Evolutionary conservation across 2,329 filamentous ascomycete genomes (phyloP), one percentile per base, ranked within the genome.

Genomic region (Alternaria panax): DNA sequence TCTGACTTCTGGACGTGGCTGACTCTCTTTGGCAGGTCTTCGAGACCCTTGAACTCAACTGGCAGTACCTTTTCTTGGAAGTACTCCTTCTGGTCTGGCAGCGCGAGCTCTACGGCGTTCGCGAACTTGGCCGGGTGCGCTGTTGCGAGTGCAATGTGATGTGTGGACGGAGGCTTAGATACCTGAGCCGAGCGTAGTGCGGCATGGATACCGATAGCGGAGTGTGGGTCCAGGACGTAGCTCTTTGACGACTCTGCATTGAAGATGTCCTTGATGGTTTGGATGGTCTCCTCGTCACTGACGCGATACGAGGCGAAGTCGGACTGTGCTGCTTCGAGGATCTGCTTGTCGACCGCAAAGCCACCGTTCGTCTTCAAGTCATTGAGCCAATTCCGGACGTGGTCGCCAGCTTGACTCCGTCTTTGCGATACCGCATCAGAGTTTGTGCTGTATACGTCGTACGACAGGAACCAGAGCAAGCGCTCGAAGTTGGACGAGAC

Each of bases 401-500:
- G 90, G 74, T 92, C 88, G 3, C 92, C 90, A 8, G 85, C 85
- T 54, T 81, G 78, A 69, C 82, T 80, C 63, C 83, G 78, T 52
- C 80, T 77, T 60, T 82, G 77, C 7, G 81, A 79, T 6, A 80
- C 75, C 14, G 74, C 68, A 22, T 73, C 69, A 18, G 79, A 78
- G 54, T 78, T 78, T 34, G 75, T 71, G 68, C 69, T 76, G 64
- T 76, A 77, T 4, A 77, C 75, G 34, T 75, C 69, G 80, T 92
- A 92, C 2, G 92, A 90, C 27, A 98, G 83, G 83, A 92, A 97
- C 94, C 94, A 98, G 11, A 99, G 85, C 5, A 99, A 84, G 30
- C 95, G 88, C 84, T 99, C 95, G 76, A 99, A 98, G 83, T 99
- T 99, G 77, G 91, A 95, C 24, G 91, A 94, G 12, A 98, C 93